These are phyloP conservation scores for Tylopilus subfusipes DNA, from an alignment of 768 basidiomycete species.

Conservation along the genomic window DNA sequence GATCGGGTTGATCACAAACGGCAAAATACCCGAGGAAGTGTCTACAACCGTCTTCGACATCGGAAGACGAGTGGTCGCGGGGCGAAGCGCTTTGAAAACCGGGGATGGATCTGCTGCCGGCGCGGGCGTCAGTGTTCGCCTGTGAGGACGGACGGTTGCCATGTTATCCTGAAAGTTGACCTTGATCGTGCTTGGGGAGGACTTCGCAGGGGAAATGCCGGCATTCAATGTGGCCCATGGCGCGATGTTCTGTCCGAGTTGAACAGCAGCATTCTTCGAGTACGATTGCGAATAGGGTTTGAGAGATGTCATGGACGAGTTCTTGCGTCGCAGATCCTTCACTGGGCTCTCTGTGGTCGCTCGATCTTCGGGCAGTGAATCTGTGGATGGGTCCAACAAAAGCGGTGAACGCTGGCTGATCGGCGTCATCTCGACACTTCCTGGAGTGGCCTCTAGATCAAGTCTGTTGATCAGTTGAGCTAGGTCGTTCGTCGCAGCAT, in stretches of 20 bases:
- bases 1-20: slow-evolving; percentile 21
- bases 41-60: slow-evolving; percentile 18
- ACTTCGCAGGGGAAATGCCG: slow-evolving; percentile 37
- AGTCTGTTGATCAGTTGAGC: slow-evolving; percentile 75
- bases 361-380: slow-evolving; percentile 34
- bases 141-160: slow-evolving; percentile 37
- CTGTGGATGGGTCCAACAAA: slow-evolving; percentile 13
- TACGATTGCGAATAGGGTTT: slow-evolving; percentile 44
- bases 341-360: slow-evolving; percentile 35
- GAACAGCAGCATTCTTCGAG: slow-evolving; percentile 18
- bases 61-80: slow-evolving; percentile 37
- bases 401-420: slow-evolving; percentile 28
- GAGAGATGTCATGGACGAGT: slow-evolving; percentile 45
- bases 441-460: slow-evolving; percentile 77
- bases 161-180: slow-evolving; percentile 27
- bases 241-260: slow-evolving; percentile 55
- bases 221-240: slow-evolving; percentile 55
- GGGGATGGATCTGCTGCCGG: slow-evolving; percentile 56
- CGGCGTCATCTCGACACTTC: slow-evolving; percentile 47
- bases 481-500: slow-evolving; percentile 77
- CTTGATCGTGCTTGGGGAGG: slow-evolving; percentile 19
- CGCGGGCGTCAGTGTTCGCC: slow-evolving; percentile 53
- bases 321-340: slow-evolving; percentile 34
- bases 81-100: slow-evolving; percentile 57
- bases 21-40: slow-evolving; percentile 24